These are phyloP conservation scores for Lunasporangiospora selenospora DNA, from an alignment of 192 early-diverging fungal genomes.

Conservation along the genomic window DNA sequence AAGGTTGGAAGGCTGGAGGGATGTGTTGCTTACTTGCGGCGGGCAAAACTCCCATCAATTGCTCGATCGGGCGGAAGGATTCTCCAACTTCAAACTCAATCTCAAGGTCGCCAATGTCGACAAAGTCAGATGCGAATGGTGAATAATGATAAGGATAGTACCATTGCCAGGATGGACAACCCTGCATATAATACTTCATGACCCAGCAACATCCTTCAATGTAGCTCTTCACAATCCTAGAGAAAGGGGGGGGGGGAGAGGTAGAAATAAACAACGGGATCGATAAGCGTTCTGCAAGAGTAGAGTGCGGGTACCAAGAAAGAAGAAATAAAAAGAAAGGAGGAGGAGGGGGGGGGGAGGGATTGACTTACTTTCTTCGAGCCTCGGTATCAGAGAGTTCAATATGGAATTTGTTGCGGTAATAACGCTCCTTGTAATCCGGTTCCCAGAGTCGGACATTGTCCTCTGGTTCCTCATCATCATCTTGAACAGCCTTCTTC, in stretches of 20 bases:
- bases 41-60: conserved; percentile 97
- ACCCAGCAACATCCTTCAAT: conserved; percentile 98
- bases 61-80: conserved; percentile 93
- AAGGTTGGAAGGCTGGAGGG: conserved; percentile 65
- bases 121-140: conserved; percentile 85
- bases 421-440: conserved; percentile 80
- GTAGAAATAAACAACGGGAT: no score
- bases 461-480: conserved; percentile 65
- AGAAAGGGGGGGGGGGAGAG: no score
- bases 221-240: conserved; percentile 76
- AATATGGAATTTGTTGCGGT: conserved; percentile 68
- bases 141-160: conserved; percentile 99
- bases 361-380: conserved; percentile 57
- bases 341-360: no score
- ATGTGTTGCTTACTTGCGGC: conserved; percentile 76
- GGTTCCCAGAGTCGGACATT: conserved; percentile 76
- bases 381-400: conserved; percentile 65
- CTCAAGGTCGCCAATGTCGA: conserved; percentile 73
- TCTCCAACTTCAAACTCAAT: conserved; percentile 82
- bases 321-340: no score
- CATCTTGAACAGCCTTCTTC: conserved; percentile 37
- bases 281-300: no score
- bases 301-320: no score
- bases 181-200: conserved; percentile 91
- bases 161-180: conserved; percentile 92